These are phyloP conservation scores for Paulownia fortunei DNA, from an alignment of 257 asterid genomes.

Conservation along the genomic window DNA sequence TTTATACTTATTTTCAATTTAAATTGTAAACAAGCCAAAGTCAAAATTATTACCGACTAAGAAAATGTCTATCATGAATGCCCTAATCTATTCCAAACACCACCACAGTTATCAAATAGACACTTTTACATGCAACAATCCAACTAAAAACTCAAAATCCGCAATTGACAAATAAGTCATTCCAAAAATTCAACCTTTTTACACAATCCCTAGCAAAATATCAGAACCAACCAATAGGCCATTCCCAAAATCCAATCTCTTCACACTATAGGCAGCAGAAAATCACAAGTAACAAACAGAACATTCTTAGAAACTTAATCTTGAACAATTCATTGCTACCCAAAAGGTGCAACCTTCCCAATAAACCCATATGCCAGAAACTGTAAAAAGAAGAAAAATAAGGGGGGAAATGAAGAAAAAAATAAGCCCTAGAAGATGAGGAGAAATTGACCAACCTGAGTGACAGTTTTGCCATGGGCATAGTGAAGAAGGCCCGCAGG, in stretches of 20 bases:
- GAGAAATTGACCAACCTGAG: conserved; percentile 67
- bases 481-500: conserved; percentile 96
- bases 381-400: not conserved
- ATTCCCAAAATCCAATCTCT: conserved; percentile 25
- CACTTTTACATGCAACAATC: conserved; percentile 14
- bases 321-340: conserved; percentile 11
- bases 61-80: conserved; percentile 1
- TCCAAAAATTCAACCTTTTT: conserved; percentile 19
- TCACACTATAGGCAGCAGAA: not conserved
- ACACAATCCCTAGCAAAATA: not conserved
- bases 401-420: not conserved
- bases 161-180: conserved; percentile 20
- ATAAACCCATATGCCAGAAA: conserved; percentile 19
- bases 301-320: not conserved
- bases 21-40: conserved; percentile 23
- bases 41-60: not conserved
- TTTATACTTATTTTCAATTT: not conserved
- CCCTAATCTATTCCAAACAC: conserved; percentile 13
- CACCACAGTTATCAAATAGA: conserved; percentile 15
- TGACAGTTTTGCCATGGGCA: conserved; percentile 93
- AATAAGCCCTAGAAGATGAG: conserved; percentile 26
- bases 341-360: conserved; percentile 4
- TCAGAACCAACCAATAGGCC: conserved; percentile 12
- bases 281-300: conserved; percentile 10
- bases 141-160: conserved; percentile 1